Evolutionary conservation across 2,329 filamentous ascomycete genomes (phyloP), one percentile per base, ranked within the genome.

Genomic region (Paraphaeosphaeria minitans): DNA sequence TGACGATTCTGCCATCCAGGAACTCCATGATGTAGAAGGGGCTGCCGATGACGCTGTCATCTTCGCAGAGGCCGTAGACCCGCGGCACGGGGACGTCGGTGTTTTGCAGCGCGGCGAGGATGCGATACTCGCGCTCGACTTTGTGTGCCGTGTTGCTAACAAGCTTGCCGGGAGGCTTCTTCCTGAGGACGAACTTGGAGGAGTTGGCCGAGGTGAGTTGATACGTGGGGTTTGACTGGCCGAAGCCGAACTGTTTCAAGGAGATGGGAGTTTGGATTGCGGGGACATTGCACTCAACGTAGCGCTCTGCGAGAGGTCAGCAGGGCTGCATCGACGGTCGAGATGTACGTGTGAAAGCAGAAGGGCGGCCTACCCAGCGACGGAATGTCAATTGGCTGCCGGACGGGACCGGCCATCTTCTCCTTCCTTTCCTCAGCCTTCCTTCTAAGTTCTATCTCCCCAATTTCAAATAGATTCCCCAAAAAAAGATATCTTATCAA

Each of bases 11-110:
- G 27, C 93, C 93, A 72, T 95, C 89, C 56, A 97, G 83, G 75
- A 93, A 97, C 75, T 91, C 88, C 93, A 97, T 97, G 73, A 97
- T 87, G 79, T 97, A 97, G 77, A 97, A 97, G 1, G 92, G 85
- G 6, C 92, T 97, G 57, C 93, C 93, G 60, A 97, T 82, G 33
- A 97, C 82, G 56, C 75, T 77, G 41, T 81, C 79, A 77, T 97
- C 93, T 76, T 94, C 89, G 79, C 93, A 97, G 19, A 97, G 84
- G 69, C 88, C 89, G 78, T 92, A 90, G 4, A 91, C 86, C 74
- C 85, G 88, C 6, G 93, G 93, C 0, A 96, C 92, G 0, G 93
- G 91, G 9, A 97, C 92, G 73, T 90, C 87, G 19, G 91, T 94
- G 54, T 76, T 79, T 63, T 86, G 85, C 24, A 97, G 84, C 2